These are phyloP conservation scores for Saturnispora saitoi DNA, from an alignment of 805 yeast genomes.

Conservation along the genomic window DNA sequence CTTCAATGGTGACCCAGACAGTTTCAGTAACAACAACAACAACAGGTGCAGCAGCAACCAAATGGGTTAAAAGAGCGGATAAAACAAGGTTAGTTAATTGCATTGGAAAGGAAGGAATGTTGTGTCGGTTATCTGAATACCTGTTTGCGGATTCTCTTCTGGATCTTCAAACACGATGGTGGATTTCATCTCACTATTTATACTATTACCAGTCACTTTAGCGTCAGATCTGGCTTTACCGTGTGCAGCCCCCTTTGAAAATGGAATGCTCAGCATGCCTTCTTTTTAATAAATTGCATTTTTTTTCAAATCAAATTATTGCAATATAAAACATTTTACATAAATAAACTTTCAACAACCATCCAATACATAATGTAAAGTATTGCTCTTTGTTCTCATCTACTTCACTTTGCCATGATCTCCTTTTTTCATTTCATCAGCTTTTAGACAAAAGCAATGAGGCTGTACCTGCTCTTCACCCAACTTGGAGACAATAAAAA, in stretches of 20 bases:
- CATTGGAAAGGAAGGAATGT: constrained; percentile 9
- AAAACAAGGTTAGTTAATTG: constrained; percentile 17
- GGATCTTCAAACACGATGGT: neutral
- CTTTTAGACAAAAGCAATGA: too few relatives aligned
- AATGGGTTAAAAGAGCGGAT: constrained; percentile 16
- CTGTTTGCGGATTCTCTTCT: neutral
- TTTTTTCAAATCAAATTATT: too few relatives aligned
- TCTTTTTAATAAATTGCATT: too few relatives aligned
- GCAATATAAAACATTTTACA: too few relatives aligned
- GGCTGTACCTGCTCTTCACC: neutral
- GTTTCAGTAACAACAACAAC: constrained; percentile 19
- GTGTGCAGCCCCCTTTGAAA: constrained; percentile 3
- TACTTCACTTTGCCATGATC: too few relatives aligned
- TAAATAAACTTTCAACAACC: too few relatives aligned
- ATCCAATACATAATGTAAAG: too few relatives aligned
- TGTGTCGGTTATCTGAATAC: neutral
- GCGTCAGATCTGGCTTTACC: neutral
- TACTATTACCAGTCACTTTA: neutral
- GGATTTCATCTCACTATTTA: neutral
- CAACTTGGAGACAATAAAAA: neutral
- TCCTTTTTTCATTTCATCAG: too few relatives aligned
- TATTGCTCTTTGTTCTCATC: too few relatives aligned
- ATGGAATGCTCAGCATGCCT: neutral
- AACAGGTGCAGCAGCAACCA: constrained; percentile 21
- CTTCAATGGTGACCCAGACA: constrained; percentile 20